Evolutionary conservation across 2,329 filamentous ascomycete species (phyloP), one percentile per base, ranked within the genome.

Genomic region (Lachnellula willkommii): DNA sequence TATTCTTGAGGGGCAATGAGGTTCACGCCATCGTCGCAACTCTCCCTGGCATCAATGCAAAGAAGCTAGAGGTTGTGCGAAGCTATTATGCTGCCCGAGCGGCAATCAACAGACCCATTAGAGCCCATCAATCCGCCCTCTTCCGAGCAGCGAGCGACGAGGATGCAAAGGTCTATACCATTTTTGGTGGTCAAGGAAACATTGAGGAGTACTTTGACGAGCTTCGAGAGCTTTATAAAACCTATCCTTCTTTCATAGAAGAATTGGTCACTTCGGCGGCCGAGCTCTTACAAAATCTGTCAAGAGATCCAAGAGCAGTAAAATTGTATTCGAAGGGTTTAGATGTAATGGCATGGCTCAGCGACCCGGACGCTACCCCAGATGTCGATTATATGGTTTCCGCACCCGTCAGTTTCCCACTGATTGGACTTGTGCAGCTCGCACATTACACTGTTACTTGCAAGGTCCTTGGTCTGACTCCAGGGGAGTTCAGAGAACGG

Each of bases 131-230:
- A 71, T 97, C 95, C 42, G 95, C 94, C 37, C 81, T 99, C 47
- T 83, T 96, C 69, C 84, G 94, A 64, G 93, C 94, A 50, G 90
- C 90, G 9, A 85, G 88, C 47, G 92, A 96, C 60, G 87, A 84
- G 60, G 85, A 86, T 54, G 92, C 92, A 53, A 87, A 84, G 66
- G 83, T 99, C 58, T 99, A 96, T 77, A 92, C 87, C 63, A 91
- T 99, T 60, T 96, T 97, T 65, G 94, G 94, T 58, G 94, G 94
- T 6, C 94, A 99, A 73, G 94, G 94, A 66, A 99, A 99, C 74
- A 97, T 99, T 62, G 93, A 99, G 74, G 95, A 99, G 75, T 99
- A 99, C 75, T 99, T 99, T 68, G 93, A 99, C 65, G 94, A 99
- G 77, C 82, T 99, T 60, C 86, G 94, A 55, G 88, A 95, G 72